Evolutionary conservation across 1,284 basidiomycete species (phyloP).

Genomic region (Tylopilus orsonianus): DNA sequence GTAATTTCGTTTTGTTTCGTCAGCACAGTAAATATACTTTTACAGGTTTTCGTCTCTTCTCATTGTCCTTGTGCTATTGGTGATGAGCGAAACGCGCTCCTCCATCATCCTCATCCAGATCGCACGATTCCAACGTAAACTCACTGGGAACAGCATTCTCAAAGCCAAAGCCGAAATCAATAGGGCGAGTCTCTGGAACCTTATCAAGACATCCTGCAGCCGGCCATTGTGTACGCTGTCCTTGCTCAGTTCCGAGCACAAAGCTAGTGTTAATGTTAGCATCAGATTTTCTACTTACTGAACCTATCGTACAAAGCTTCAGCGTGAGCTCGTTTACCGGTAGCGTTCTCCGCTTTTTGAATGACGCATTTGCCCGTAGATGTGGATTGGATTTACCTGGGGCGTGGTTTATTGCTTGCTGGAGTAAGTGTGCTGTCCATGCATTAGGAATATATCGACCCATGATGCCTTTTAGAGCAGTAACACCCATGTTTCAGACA

Average conservation of each 20-base stretch:
- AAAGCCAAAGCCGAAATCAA: slow-evolving; percentile 67
- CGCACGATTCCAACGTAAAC: slow-evolving; percentile 58
- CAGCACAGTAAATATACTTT: background rate
- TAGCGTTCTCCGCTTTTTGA: background rate
- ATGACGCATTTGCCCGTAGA: slow-evolving; percentile 34
- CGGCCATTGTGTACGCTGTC: slow-evolving; percentile 60
- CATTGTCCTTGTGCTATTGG: slow-evolving; percentile 43
- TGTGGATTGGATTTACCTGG: slow-evolving; percentile 80
- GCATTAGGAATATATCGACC: background rate
- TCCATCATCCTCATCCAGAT: slow-evolving; percentile 60
- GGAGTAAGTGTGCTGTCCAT: slow-evolving; percentile 41
- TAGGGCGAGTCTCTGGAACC: slow-evolving; percentile 47
- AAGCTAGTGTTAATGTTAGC: background rate
- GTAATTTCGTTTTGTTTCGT: background rate
- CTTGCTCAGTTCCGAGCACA: background rate
- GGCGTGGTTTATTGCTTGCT: slow-evolving; percentile 73
- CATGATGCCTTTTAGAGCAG: slow-evolving; percentile 43
- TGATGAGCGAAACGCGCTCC: slow-evolving; percentile 65
- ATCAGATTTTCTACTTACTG: slow-evolving; percentile 64
- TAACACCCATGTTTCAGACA: slow-evolving; percentile 57
- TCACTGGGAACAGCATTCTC: slow-evolving; percentile 60
- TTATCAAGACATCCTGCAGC: slow-evolving; percentile 68
- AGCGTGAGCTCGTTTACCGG: slow-evolving; percentile 45
- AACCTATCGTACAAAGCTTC: slow-evolving; percentile 75
- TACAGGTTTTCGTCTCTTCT: slow-evolving; percentile 46